Evolutionary conservation across 2,329 filamentous ascomycete genomes (phyloP).

Genomic region (Ophiocordyceps camponoti-floridani): DNA sequence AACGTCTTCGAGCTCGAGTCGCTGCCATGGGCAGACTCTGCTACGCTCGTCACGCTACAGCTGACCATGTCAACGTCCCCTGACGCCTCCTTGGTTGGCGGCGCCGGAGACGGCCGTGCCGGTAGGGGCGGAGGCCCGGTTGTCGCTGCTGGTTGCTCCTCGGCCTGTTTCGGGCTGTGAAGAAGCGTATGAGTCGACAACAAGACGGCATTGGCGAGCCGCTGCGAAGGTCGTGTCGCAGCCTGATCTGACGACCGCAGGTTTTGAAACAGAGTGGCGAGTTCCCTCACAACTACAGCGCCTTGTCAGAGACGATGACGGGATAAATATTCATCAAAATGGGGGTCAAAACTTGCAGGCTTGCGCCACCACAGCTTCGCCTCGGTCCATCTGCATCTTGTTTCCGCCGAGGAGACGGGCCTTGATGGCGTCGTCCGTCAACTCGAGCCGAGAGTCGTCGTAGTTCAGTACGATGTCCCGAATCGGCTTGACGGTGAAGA

Average conservation of each 20-base stretch:
- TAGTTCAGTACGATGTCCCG: conserved; percentile 66
- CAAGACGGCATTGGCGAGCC: conserved; percentile 65
- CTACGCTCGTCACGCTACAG: conserved; percentile 11
- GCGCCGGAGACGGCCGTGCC: conserved; percentile 23
- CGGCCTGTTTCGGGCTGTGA: conserved; percentile 12
- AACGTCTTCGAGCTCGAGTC: conserved; percentile 33
- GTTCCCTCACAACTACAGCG: conserved; percentile 50
- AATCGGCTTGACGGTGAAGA: conserved; percentile 73
- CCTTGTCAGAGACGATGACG: background rate
- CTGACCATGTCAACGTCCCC: conserved; percentile 18
- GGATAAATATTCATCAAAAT: fast-evolving
- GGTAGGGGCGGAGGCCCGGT: conserved; percentile 29
- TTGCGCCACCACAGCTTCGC: conserved; percentile 47
- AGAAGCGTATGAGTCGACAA: conserved; percentile 29
- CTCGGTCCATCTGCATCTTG: conserved; percentile 28
- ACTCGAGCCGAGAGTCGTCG: conserved; percentile 49
- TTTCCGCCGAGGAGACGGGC: conserved; percentile 58
- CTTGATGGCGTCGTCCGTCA: conserved; percentile 43
- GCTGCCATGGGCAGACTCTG: conserved; percentile 21
- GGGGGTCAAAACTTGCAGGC: conserved; percentile 42
- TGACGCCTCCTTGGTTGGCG: conserved; percentile 9
- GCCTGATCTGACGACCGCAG: conserved; percentile 45
- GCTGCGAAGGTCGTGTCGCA: conserved; percentile 53
- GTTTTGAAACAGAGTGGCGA: conserved; percentile 50
- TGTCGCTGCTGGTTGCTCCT: conserved; percentile 5